These are phyloP conservation scores for Trichocladium antarcticum DNA, from an alignment of 495 filamentous ascomycete species.

Conservation along the genomic window DNA sequence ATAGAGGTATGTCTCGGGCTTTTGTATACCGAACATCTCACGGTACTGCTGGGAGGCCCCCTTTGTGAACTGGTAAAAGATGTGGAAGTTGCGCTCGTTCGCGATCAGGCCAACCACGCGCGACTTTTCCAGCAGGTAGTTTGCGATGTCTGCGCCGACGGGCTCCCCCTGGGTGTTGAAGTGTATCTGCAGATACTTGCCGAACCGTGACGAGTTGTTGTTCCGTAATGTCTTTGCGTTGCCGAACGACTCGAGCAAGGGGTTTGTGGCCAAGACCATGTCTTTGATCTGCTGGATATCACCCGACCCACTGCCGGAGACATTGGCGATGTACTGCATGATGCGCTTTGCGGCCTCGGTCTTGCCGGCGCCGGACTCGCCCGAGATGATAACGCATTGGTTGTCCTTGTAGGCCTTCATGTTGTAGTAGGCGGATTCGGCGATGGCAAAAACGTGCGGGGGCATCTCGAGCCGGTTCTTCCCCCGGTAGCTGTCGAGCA, in stretches of 20 bases:
- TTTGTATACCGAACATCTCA: conserved; percentile 76
- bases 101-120: conserved; percentile 90
- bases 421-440: conserved; percentile 95
- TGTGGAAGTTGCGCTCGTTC: conserved; percentile 97
- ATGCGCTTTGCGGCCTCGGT: conserved; percentile 98
- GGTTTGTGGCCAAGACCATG: conserved; percentile 98
- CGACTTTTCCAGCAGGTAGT: conserved; percentile 92
- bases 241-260: conserved; percentile 91
- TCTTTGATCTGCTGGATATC: conserved; percentile 98
- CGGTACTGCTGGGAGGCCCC: conserved; percentile 78
- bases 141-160: conserved; percentile 93
- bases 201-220: conserved; percentile 97
- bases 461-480: conserved; percentile 95
- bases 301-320: conserved; percentile 76
- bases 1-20: conserved; percentile 89
- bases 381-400: conserved; percentile 98
- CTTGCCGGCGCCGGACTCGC: conserved; percentile 96
- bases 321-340: conserved; percentile 99
- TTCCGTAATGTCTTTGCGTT: conserved; percentile 97
- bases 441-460: conserved; percentile 95
- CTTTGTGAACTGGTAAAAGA: conserved; percentile 98
- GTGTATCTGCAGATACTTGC: conserved; percentile 95
- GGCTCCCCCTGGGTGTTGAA: conserved; percentile 92
- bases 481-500: conserved; percentile 81
- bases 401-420: conserved; percentile 99